Conservation (phyloP, 1,284 basidiomycete species). For the Trametes pubescens region DNA sequence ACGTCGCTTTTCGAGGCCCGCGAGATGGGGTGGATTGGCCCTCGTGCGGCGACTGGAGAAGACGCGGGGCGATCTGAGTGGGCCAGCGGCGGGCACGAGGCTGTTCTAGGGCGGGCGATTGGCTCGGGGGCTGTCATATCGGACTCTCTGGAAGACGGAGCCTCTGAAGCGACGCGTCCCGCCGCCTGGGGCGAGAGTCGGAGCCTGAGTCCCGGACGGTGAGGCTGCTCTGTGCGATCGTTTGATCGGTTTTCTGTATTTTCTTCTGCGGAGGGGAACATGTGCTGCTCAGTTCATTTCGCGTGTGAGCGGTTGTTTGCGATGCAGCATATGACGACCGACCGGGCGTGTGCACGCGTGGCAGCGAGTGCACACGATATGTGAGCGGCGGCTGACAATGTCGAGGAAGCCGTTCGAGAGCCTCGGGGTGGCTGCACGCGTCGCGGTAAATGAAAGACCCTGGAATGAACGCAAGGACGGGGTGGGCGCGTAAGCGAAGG, state of each 20-base stretch:
- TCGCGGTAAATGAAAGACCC: constrained; percentile 1
- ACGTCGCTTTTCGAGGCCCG: neutral
- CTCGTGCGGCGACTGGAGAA: constrained; percentile 1
- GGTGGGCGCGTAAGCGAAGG: constrained; percentile 1
- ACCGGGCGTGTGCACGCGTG: neutral
- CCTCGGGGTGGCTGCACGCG: neutral
- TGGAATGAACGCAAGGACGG: neutral
- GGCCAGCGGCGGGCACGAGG: constrained; percentile 14
- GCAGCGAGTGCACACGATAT: neutral
- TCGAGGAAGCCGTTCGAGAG: neutral
- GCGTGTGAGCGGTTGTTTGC: neutral
- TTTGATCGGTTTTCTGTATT: neutral
- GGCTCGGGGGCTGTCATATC: constrained; percentile 16
- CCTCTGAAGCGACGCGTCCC: constrained; percentile 7
- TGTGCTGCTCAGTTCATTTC: neutral
- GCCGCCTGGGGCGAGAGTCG: neutral
- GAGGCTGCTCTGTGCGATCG: constrained; percentile 5
- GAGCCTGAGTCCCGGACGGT: neutral
- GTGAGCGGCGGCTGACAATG: neutral
- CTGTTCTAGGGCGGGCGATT: constrained; percentile 13
- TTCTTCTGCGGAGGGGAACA: neutral
- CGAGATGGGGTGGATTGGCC: constrained; percentile 2
- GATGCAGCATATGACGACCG: neutral
- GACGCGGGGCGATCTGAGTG: constrained; percentile 1
- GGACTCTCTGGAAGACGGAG: constrained; percentile 4